These are phyloP conservation scores for Cucurbita pepo DNA, from an alignment of 306 rosid species.

Conservation along the genomic window DNA sequence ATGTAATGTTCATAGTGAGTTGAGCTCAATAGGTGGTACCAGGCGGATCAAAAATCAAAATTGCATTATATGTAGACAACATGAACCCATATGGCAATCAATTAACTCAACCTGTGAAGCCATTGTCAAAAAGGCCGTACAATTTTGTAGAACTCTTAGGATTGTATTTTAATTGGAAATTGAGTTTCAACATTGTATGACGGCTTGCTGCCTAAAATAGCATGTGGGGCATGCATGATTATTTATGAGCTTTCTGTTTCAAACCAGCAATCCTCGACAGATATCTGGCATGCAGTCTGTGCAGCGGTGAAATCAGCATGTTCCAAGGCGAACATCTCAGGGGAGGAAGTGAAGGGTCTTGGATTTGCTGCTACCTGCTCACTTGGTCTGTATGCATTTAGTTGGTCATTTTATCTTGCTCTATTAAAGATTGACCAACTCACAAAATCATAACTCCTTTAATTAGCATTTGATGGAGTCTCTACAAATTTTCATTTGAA, in stretches of 20 bases:
- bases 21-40: not conserved
- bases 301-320: constrained; percentile 78
- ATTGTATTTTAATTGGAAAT: not conserved
- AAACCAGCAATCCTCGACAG: constrained; percentile 95
- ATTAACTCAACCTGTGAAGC: not conserved
- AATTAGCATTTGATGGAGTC: not conserved
- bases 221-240: constrained; percentile 8
- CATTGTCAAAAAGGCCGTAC: not conserved
- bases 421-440: not conserved
- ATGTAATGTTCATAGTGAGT: constrained; percentile 17
- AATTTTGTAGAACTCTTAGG: not conserved
- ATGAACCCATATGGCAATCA: not conserved
- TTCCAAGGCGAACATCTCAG: constrained; percentile 48
- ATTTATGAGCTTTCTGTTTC: constrained; percentile 10
- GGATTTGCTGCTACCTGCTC: constrained; percentile 98
- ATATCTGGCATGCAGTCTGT: constrained; percentile 92
- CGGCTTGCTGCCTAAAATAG: not conserved
- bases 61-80: not conserved
- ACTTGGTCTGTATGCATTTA: constrained; percentile 39
- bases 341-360: constrained; percentile 58
- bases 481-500: not conserved
- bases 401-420: not conserved
- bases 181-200: not conserved
- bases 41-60: not conserved
- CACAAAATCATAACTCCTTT: not conserved